These are phyloP conservation scores for Cubamyces lactineus DNA, from an alignment of 768 basidiomycete genomes.

Conservation along the genomic window DNA sequence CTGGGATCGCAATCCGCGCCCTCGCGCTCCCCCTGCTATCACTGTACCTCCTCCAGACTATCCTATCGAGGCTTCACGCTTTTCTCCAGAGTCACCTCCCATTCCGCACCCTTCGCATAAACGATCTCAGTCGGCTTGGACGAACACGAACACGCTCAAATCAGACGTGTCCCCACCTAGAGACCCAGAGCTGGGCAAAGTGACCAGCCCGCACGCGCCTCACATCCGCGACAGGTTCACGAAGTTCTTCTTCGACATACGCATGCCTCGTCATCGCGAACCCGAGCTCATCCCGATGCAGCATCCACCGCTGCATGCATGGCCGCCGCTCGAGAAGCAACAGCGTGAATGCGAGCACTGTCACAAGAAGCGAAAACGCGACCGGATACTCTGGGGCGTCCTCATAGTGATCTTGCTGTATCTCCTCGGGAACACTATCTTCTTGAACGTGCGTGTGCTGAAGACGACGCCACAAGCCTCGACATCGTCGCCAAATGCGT, in stretches of 20 bases:
- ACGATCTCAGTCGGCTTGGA: conserved; percentile 33
- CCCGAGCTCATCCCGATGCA: conserved; percentile 33
- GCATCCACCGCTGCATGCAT: conserved; percentile 33
- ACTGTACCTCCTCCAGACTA: conserved; percentile 25
- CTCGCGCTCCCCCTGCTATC: conserved; percentile 21
- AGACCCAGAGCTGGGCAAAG: conserved; percentile 35
- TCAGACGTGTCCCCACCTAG: conserved; percentile 20
- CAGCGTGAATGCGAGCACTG: conserved; percentile 36
- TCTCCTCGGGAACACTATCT: conserved; percentile 44
- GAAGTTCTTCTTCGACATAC: conserved; percentile 41
- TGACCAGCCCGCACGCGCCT: conserved; percentile 26
- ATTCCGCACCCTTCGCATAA: conserved; percentile 25
- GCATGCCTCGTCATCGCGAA: conserved; percentile 35
- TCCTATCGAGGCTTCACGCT: conserved; percentile 41
- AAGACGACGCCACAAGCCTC: conserved; percentile 2
- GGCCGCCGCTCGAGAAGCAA: conserved; percentile 46
- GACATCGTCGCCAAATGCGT: conserved; percentile 5
- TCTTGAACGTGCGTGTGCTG: conserved; percentile 42
- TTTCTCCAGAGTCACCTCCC: conserved; percentile 48
- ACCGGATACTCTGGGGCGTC: conserved; percentile 35
- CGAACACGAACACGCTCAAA: conserved; percentile 29
- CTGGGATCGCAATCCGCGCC: conserved; percentile 21
- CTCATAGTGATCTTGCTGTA: conserved; percentile 46
- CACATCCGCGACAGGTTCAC: conserved; percentile 40
- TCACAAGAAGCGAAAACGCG: conserved; percentile 35